These are phyloP conservation scores for Backusella circina DNA, from an alignment of 192 early-diverging fungal genomes.

Conservation along the genomic window DNA sequence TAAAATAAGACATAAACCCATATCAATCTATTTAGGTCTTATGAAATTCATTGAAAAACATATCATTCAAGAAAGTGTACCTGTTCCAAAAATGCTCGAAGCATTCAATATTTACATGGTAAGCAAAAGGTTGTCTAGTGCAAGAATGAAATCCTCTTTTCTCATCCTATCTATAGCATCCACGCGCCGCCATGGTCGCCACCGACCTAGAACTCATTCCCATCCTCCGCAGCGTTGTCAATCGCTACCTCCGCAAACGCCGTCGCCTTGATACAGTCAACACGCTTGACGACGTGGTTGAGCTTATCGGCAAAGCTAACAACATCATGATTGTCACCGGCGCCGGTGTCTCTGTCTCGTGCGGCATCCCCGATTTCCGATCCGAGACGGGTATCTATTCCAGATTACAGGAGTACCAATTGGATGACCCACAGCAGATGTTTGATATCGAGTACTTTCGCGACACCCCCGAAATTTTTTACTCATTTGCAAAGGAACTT, in stretches of 20 bases:
- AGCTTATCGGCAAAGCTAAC: conserved; percentile 50
- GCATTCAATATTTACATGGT: conserved; percentile 54
- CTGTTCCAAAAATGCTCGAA: conserved; percentile 58
- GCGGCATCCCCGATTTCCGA: conserved; percentile 96
- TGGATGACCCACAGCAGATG: conserved; percentile 93
- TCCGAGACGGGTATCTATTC: conserved; percentile 92
- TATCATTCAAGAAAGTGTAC: conserved; percentile 37
- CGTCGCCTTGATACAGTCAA: conserved; percentile 49
- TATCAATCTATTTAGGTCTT: conserved; percentile 28
- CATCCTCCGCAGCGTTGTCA: conserved; percentile 51
- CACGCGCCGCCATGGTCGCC: conserved; percentile 39
- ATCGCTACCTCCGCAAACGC: conserved; percentile 54
- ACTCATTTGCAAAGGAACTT: conserved; percentile 92
- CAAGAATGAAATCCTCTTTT: not conserved
- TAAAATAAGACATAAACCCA: not conserved
- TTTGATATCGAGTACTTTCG: conserved; percentile 94
- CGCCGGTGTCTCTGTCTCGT: conserved; percentile 88
- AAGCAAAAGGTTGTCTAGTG: not conserved
- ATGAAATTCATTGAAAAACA: conserved; percentile 68
- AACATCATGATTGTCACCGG: conserved; percentile 92
- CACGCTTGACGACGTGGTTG: conserved; percentile 61
- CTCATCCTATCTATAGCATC: conserved; percentile 12
- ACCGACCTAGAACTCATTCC: conserved; percentile 59
- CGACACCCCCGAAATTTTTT: conserved; percentile 86
- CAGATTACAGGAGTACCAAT: conserved; percentile 80